Percentiles rank a stretch among this genome's conserved stretches.
Evolutionary conservation across 2,329 filamentous ascomycete genomes (phyloP).

Genomic region (Westerdykella aurantiaca): DNA sequence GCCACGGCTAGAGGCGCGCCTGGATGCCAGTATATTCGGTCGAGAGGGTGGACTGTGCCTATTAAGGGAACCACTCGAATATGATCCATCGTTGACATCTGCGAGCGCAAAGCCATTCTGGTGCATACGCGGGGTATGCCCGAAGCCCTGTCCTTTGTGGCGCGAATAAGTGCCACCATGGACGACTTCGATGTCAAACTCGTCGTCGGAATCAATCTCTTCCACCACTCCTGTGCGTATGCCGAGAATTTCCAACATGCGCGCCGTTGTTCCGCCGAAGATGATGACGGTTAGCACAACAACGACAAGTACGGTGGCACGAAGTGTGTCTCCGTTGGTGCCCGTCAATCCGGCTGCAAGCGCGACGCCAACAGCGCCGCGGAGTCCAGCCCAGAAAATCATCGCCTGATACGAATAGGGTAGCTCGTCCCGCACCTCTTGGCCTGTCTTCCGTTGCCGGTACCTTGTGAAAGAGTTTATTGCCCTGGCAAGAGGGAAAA

Average conservation of each 20-base stretch:
- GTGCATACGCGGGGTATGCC: conserved; percentile 61
- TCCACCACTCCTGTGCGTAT: conserved; percentile 95
- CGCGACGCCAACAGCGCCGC: conserved; percentile 92
- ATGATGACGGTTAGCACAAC: conserved; percentile 98
- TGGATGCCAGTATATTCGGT: conserved; percentile 40
- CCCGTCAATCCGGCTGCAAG: conserved; percentile 83
- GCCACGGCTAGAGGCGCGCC: conserved; percentile 50
- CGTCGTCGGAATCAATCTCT: conserved; percentile 94
- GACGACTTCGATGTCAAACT: conserved; percentile 85
- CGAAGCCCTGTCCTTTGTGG: conserved; percentile 68
- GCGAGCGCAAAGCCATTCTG: conserved; percentile 52
- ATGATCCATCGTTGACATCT: conserved; percentile 50
- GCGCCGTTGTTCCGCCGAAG: conserved; percentile 92
- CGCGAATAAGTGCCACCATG: conserved; percentile 71
- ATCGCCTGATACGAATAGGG: conserved; percentile 97
- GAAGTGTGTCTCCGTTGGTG: conserved; percentile 72
- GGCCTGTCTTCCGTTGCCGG: conserved; percentile 68
- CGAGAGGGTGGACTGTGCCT: conserved; percentile 45
- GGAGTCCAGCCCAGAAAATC: conserved; percentile 98
- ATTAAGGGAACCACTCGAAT: conserved; percentile 52
- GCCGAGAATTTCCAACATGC: conserved; percentile 96
- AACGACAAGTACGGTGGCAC: conserved; percentile 93
- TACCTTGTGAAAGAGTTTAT: conserved; percentile 95
- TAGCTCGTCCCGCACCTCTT: conserved; percentile 76
- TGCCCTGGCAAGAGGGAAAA: conserved; percentile 81